Conservation (phyloP, 73 alveolate genomes). For the Uronychia binucleata region DNA sequence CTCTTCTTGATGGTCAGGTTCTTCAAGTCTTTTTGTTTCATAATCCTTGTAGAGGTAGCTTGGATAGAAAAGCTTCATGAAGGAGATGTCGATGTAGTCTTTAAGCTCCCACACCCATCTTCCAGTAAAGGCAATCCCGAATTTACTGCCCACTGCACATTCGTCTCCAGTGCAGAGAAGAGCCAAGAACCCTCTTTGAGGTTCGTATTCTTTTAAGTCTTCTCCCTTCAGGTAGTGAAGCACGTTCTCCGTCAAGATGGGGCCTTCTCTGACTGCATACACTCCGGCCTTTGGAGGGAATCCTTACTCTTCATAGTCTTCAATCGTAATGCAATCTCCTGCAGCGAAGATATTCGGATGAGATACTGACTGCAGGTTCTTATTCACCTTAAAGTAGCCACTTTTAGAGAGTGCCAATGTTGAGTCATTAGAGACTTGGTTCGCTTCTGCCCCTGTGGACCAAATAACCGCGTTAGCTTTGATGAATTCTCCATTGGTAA, state of each 20-base stretch:
- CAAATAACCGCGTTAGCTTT: constrained; percentile 48
- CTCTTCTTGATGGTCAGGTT: constrained; percentile 31
- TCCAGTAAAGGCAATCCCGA: constrained; percentile 53
- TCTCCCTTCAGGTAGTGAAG: constrained; percentile 18
- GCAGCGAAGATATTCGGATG: constrained; percentile 60
- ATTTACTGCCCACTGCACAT: constrained; percentile 58
- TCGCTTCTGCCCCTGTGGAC: constrained; percentile 73
- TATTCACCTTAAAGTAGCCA: constrained; percentile 58
- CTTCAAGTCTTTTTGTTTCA: constrained; percentile 24
- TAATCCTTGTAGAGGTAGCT: constrained; percentile 44
- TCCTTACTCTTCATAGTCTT: constrained; percentile 10
- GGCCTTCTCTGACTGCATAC: constrained; percentile 72
- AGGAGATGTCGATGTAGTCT: constrained; percentile 52
- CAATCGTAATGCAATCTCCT: constrained; percentile 56
- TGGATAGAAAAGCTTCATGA: constrained; percentile 60
- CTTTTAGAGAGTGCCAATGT: constrained; percentile 34
- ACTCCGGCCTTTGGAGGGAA: constrained; percentile 80
- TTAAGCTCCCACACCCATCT: constrained; percentile 71
- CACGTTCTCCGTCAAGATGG: constrained; percentile 40
- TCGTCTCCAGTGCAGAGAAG: constrained; percentile 55
- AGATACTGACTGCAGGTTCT: constrained; percentile 31
- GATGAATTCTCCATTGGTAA: constrained; percentile 37
- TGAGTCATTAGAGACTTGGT: constrained; percentile 12
- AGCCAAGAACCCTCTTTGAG: constrained; percentile 57
- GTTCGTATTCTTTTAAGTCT: constrained; percentile 40